Conservation (phyloP, 1,284 basidiomycete species). For the Cutaneotrichosporon mucoides region DNA sequence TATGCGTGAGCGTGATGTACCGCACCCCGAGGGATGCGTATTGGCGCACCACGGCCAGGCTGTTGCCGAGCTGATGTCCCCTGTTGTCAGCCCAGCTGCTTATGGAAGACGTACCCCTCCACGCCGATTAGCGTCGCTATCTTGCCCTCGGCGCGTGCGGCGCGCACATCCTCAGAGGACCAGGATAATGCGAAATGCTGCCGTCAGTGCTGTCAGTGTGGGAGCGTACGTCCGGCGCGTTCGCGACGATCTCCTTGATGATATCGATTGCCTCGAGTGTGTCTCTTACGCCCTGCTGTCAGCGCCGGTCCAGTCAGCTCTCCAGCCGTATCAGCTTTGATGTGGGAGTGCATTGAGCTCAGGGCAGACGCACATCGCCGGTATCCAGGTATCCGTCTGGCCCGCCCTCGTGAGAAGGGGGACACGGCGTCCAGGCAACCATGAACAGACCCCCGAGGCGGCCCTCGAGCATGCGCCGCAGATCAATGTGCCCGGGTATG, state of each 20-base stretch:
- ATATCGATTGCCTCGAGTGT: constrained; percentile 84
- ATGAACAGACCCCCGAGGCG: constrained; percentile 79
- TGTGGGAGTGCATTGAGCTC: too few species aligned
- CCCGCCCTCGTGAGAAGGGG: not conserved
- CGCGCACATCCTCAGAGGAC: constrained; percentile 57
- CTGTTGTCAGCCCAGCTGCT: too few species aligned
- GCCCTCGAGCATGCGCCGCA: constrained; percentile 67
- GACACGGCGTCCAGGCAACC: constrained; percentile 63
- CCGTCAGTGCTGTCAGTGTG: not conserved
- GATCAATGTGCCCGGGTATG: constrained; percentile 67
- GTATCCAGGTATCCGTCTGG: not conserved
- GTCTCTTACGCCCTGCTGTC: constrained; percentile 54
- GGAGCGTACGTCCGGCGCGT: not conserved
- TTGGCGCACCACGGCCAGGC: constrained; percentile 67
- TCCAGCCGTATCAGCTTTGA: too few species aligned
- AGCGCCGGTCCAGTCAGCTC: not conserved
- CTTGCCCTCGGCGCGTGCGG: constrained; percentile 60
- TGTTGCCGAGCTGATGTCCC: constrained; percentile 79
- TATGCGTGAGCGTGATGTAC: constrained; percentile 78
- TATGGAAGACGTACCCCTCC: constrained; percentile 53
- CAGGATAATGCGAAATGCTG: constrained; percentile 62
- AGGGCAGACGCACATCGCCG: not conserved
- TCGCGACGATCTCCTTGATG: constrained; percentile 62
- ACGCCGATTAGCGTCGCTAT: constrained; percentile 75
- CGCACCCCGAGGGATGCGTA: constrained; percentile 72